Base-by-base conservation (phyloP, 352 stramenopile species). In the Aphanomyces astaci region DNA sequence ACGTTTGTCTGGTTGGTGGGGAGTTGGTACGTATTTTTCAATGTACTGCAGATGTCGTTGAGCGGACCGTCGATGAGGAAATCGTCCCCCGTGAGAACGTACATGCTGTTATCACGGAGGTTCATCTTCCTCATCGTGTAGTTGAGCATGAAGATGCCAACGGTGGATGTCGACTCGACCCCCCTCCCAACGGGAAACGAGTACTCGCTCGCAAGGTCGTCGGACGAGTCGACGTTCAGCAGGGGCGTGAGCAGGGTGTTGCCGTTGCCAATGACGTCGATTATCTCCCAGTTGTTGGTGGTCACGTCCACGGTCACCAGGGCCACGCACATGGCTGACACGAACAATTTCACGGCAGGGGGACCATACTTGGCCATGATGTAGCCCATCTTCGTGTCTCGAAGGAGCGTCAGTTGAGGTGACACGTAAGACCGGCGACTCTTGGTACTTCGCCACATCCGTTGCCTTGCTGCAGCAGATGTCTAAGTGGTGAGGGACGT, bases 221-320 rank as follows among this genome's bases (percentile, higher is more conserved):
- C 5, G 9, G 22, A 15, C 33, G 39, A 3, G 3, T 39, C 22
- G 19, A 68, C 25, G 51, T 59, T 68, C 4, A 57, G 30, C 10
- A 68, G 13, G 9, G 62, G 62, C 19, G 62, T 68, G 13, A 49
- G 27, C 24, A 68, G 32, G 31, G 56, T 24, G n/a, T 39, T 17
- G 3, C 40, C 62, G 24, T 68, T 48, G 28, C 62, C 62, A 7
- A 51, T 25, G 22, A 56, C 40, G 24, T 68, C 25, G 40, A 59
- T 68, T 7, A 68, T 22, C 5, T 51, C 48, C 62, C 62, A 68
- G 27, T 68, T 68, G 62, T 68, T 68, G n/a, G 13, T 19, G 43
- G 43, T 45, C 3, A 51, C n/a, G 33, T 68, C 62, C 9, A 49
- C 4, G 28, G 39, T 0, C 13, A 68, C 48, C 13, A 68, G 40